phyloP scores from a whole-genome alignment of 2,329 filamentous ascomycete species.

The Fusarium fujikuroi region DNA sequence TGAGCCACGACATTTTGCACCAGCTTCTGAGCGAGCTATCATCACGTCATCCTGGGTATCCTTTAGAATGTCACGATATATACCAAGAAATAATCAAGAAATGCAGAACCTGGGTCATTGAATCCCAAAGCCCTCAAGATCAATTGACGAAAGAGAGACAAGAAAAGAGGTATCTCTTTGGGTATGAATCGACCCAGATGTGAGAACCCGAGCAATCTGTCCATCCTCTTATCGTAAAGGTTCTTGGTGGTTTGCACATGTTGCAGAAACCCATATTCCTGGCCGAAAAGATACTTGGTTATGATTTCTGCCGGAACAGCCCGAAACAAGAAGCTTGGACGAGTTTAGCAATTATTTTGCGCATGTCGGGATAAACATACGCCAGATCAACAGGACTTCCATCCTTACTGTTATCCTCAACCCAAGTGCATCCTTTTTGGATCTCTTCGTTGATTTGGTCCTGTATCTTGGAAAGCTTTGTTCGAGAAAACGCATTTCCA shows the following conservation, averaged over 20 bases:
- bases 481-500: background rate
- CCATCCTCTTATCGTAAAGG: background rate
- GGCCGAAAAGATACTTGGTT: background rate
- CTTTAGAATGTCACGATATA: background rate
- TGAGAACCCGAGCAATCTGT: background rate
- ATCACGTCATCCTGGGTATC: background rate
- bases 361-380: background rate
- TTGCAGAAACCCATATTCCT: background rate
- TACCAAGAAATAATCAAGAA: background rate
- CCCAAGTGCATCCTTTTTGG: background rate
- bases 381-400: background rate
- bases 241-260: background rate
- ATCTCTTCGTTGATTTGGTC: constrained; percentile 2
- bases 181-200: constrained; percentile 4
- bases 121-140: background rate
- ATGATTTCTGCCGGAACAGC: constrained; percentile 7
- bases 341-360: background rate
- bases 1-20: background rate
- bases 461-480: background rate
- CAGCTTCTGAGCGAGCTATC: background rate
- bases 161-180: background rate
- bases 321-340: background rate
- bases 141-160: background rate
- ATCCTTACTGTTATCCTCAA: background rate
- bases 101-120: constrained; percentile 1